phyloP scores from a whole-genome alignment of 2,329 filamentous ascomycete genomes.

The Cytospora mali region DNA sequence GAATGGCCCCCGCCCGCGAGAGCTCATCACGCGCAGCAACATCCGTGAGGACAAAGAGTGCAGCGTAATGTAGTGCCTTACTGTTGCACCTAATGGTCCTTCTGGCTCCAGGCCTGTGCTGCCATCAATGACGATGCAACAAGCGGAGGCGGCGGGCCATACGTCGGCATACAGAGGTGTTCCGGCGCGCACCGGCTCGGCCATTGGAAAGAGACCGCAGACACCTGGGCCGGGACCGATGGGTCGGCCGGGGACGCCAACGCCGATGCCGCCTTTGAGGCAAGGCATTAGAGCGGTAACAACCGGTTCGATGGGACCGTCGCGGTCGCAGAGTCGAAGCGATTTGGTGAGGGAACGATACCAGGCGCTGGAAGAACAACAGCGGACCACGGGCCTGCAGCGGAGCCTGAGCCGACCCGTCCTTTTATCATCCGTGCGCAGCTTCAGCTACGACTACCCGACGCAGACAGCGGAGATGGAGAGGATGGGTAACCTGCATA shows the following conservation, averaged over 20 bases:
- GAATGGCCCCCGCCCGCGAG: conserved; percentile 71
- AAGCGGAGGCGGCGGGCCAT: conserved; percentile 4
- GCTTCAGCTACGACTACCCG: conserved; percentile 24
- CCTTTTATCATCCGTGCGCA: conserved; percentile 20
- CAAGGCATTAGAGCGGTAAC: conserved; percentile 4
- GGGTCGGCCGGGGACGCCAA: conserved; percentile 17
- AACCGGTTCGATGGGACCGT: neutral
- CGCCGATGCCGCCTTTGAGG: neutral
- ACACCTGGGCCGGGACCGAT: conserved; percentile 13
- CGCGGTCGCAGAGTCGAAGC: conserved; percentile 15
- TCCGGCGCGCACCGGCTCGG: neutral
- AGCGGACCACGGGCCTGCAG: conserved; percentile 7
- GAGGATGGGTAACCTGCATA: conserved; percentile 18
- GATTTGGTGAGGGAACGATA: conserved; percentile 24
- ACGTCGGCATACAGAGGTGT: conserved; percentile 18
- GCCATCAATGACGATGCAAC: conserved; percentile 1
- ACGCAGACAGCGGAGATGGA: conserved; percentile 26
- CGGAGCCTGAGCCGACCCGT: conserved; percentile 13
- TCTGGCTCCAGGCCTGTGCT: conserved; percentile 2
- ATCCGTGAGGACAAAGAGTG: conserved; percentile 86
- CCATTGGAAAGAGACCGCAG: conserved; percentile 7
- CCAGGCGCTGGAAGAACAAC: conserved; percentile 23
- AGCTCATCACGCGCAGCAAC: conserved; percentile 79
- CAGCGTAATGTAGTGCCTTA: conserved; percentile 66
- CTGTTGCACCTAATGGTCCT: conserved; percentile 10